A percentile compares a stretch with the other conserved stretches of the same genome.
Conservation (phyloP, 306 rosid genomes). For the Benincasa hispida region DNA sequence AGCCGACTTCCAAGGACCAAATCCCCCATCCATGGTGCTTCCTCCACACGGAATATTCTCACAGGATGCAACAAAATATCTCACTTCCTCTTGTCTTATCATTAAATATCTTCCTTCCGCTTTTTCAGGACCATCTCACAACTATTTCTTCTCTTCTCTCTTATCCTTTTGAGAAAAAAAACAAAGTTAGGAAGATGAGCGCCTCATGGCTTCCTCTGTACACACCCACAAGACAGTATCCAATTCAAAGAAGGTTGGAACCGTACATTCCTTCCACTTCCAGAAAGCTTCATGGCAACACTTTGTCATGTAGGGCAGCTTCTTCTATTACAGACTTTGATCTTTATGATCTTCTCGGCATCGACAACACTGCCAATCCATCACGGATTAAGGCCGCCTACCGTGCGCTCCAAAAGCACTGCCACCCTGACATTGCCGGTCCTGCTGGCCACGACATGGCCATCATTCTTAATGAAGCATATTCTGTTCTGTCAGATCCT, state of each 20-base stretch:
- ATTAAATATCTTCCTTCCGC: not conserved
- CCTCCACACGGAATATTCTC: not conserved
- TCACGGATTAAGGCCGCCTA: constrained; percentile 60
- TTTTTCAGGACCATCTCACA: not conserved
- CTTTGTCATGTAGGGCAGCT: constrained; percentile 31
- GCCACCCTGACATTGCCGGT: constrained; percentile 91
- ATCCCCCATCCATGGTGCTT: not conserved
- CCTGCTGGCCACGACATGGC: constrained; percentile 94
- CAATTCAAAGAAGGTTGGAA: not conserved
- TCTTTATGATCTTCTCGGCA: constrained; percentile 78
- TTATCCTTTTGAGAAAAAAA: not conserved
- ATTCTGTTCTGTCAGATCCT: constrained; percentile 72
- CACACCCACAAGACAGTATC: not conserved
- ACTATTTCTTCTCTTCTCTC: not conserved
- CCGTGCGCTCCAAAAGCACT: constrained; percentile 67
- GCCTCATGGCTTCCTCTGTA: constrained; percentile 12
- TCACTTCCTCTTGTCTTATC: not conserved
- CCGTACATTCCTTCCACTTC: not conserved
- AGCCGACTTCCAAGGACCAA: not conserved
- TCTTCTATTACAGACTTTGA: constrained; percentile 44
- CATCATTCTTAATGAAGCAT: constrained; percentile 75
- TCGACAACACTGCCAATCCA: constrained; percentile 55
- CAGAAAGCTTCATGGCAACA: not conserved
- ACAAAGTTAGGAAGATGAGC: constrained; percentile 1
- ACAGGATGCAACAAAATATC: not conserved